A percentile compares a stretch with the other conserved stretches of the same genome.
Evolutionary conservation across 352 stramenopile species (phyloP).

Genomic region (Globisporangium carolinianum): DNA sequence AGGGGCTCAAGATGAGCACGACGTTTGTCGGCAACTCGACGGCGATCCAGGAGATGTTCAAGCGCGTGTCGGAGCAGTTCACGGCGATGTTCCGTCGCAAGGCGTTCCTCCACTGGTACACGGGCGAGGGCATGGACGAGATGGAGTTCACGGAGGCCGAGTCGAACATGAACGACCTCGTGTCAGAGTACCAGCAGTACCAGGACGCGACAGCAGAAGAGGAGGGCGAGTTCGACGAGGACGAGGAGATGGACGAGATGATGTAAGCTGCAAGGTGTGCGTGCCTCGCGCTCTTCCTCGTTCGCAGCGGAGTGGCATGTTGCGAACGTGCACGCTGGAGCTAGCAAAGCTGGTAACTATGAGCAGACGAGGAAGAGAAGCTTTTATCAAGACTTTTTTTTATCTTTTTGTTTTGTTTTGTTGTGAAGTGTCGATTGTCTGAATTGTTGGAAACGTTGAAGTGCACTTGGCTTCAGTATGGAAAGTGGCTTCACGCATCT

Average conservation of each 20-base stretch:
- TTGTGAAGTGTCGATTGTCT: slow-evolving; percentile 10
- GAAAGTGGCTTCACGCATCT: too few species aligned
- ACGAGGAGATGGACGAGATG: slow-evolving; percentile 93
- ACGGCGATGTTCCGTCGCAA: slow-evolving; percentile 99
- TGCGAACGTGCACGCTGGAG: slow-evolving; percentile 10
- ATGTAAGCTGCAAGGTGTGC: slow-evolving; percentile 59
- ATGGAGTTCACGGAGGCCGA: slow-evolving; percentile 99
- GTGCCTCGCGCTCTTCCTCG: slow-evolving; percentile 1
- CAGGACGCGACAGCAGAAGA: slow-evolving; percentile 99
- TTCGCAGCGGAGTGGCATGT: slow-evolving; percentile 14
- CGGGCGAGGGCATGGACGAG: slow-evolving; percentile 99
- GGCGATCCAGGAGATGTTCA: slow-evolving; percentile 99
- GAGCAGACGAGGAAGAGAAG: slow-evolving; percentile 54
- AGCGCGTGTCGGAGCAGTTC: slow-evolving; percentile 99
- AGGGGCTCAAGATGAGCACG: slow-evolving; percentile 97
- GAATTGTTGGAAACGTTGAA: slow-evolving; percentile 11
- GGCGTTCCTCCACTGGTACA: slow-evolving; percentile 99
- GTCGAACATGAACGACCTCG: slow-evolving; percentile 99
- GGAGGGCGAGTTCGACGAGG: slow-evolving; percentile 96
- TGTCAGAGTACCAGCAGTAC: slow-evolving; percentile 99
- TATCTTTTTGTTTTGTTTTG: slow-evolving; percentile 52
- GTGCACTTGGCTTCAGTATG: neutral
- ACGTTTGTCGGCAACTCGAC: slow-evolving; percentile 99
- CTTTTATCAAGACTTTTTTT: slow-evolving; percentile 36
- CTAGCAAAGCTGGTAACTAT: slow-evolving; percentile 56